Evolutionary conservation across 768 basidiomycete genomes (phyloP), one percentile per base, ranked within the genome.

Genomic region (Suillus bovinus): DNA sequence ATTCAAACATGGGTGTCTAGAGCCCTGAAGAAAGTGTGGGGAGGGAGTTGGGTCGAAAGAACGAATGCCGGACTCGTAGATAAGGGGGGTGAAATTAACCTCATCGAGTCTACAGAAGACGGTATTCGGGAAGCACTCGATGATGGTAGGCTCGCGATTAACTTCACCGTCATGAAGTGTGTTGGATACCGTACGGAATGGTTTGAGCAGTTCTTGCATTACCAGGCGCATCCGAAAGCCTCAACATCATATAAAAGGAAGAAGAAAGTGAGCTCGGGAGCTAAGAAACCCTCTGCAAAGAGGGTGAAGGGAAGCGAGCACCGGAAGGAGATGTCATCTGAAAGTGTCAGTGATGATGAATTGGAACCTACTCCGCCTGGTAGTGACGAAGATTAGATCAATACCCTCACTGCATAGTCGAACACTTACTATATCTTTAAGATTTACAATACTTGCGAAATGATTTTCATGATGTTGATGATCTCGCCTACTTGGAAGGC

Each of bases 111-210:
- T n/a, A 61, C 61, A 2, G 17, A 34, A 14, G 63, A 57, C 5
- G 31, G 68, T 17, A 34, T 70, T 16, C 17, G 56, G 2, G 38
- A 60, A n/a, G 69, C 64, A 22, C 54, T 70, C 13, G 14, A 53
- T 13, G 69, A 70, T 33, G 69, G 69, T 7, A 62, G 66, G 7
- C 34, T 68, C 3, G 22, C 7, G 14, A 70, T 70, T 27, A 54
- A 61, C 10, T 70, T 68, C 63, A 66, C 62, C 13, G 63, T 68
- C 36, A 60, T 70, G 33, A 61, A 66, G 33, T 68, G 69, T 33
- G 67, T 66, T n/a, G 64, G 64, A n/a, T 70, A 65, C 58, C 69
- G 68, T 9, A 34, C 64, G 14, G 64, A 67, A 13, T 68, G 66
- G 69, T 63, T 66, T 49, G 64, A 68, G 33, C 31, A 59, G n/a